Base-by-base conservation (phyloP, 1,139 yeast species). In the Lodderomyces theae region DNA sequence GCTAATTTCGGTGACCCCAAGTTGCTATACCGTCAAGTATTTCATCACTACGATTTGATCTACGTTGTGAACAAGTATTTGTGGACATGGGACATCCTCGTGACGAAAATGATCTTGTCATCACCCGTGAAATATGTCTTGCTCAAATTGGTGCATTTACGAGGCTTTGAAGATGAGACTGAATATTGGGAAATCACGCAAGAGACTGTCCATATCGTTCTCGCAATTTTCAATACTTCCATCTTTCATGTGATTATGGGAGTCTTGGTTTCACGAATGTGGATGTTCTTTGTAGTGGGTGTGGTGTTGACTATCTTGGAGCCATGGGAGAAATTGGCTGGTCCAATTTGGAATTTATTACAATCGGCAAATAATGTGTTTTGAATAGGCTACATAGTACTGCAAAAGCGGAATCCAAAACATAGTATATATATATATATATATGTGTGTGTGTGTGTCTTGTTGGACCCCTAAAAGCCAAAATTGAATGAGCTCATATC, bases 401-500 rank as follows among this genome's bases (percentile, higher is more conserved):
- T 15, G 3, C 8, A 6, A 28, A 17, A 24, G 12, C 11, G 26
- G 5, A 19, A 8, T 19, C 22, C n/a, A n/a, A n/a, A n/a, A n/a
- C n/a, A n/a, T n/a, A n/a, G n/a, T n/a, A n/a, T n/a, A n/a, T n/a
- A n/a, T n/a, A n/a, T n/a, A n/a, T n/a, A n/a, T 23, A 5, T 23
- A 9, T 6, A 10, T 7, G 11, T 10, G 23, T 21, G 23, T 21
- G 5, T 21, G 8, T 6, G 23, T 21, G 26, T 24, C 5, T 7
- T 26, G n/a, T n/a, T n/a, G n/a, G n/a, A n/a, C 29, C 26, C 11
- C 23, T 52, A 72, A 44, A 69, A 72, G 1, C 85, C 86, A 60
- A 83, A 83, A 44, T 73, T 74, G 55, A 85, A 85, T 0, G 89
- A 74, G 55, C 87, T 80, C 92, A 85, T 83, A 54, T 85, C 92